These are phyloP conservation scores for Paraurostyla sp. DNA, from an alignment of 73 alveolate genomes.

Conservation along the genomic window DNA sequence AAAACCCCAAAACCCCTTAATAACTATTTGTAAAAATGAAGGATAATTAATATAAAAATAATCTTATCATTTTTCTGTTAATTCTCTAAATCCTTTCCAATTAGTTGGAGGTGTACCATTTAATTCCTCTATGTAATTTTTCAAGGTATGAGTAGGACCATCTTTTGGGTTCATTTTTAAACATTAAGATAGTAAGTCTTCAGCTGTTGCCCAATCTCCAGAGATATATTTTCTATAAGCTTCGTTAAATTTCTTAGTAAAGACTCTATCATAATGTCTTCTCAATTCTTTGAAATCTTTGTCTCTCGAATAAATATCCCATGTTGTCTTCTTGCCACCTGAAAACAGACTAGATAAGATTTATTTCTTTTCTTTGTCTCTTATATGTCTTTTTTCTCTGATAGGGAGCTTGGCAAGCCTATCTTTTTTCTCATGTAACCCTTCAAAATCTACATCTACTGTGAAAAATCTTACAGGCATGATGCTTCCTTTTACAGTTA, in stretches of 20 bases:
- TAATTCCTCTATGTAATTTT: conserved; percentile 56
- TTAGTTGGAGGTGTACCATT: conserved; percentile 65
- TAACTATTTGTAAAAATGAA: no score
- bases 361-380: conserved; percentile 56
- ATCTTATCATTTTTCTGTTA: conserved; percentile 69
- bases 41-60: no score
- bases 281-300: conserved; percentile 56
- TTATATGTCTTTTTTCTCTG: conserved; percentile 34
- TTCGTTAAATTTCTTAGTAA: conserved; percentile 40
- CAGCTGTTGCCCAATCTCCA: conserved; percentile 79
- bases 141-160: conserved; percentile 69
- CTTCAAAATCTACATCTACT: conserved; percentile 82
- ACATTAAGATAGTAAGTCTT: conserved; percentile 58
- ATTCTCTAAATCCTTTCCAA: conserved; percentile 75
- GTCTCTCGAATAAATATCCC: conserved; percentile 50
- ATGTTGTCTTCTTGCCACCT: conserved; percentile 35
- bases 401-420: background rate
- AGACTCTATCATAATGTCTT: conserved; percentile 18
- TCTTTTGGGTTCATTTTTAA: conserved; percentile 67
- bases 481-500: conserved; percentile 90
- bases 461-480: conserved; percentile 88
- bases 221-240: conserved; percentile 57
- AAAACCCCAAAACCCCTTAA: no score
- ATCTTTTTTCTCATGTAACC: conserved; percentile 52
- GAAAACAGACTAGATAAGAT: background rate